Conservation (phyloP, 305 asterid genomes). For the Euphrasia arctica region DNA sequence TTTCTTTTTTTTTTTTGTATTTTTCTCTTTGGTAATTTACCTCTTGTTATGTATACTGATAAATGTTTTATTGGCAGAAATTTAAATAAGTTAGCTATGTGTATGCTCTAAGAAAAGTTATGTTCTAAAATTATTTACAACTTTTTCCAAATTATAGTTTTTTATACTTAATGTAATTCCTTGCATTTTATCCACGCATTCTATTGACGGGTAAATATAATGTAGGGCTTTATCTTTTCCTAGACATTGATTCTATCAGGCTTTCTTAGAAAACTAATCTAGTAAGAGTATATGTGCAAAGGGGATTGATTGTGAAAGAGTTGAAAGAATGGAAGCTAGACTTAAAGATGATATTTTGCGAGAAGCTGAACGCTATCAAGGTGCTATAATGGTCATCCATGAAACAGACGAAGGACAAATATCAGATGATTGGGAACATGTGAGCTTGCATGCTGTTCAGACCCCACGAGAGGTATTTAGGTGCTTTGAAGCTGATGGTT, state of each 20-base stretch:
- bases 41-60: constrained; percentile 4
- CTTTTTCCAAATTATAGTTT: background rate
- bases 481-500: constrained; percentile 78
- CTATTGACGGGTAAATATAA: constrained; percentile 17
- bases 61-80: constrained; percentile 4
- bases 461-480: constrained; percentile 95
- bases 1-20: constrained; percentile 6
- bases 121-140: too few relatives aligned
- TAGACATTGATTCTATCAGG: constrained; percentile 16
- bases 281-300: constrained; percentile 34
- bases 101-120: too few relatives aligned
- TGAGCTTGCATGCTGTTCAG: constrained; percentile 70
- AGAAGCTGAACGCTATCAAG: constrained; percentile 87
- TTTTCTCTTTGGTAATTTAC: constrained; percentile 16
- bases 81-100: too few relatives aligned
- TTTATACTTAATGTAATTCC: constrained; percentile 10
- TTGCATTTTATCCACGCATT: constrained; percentile 7
- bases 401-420: constrained; percentile 91
- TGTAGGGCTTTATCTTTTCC: constrained; percentile 18
- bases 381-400: constrained; percentile 95
- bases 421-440: constrained; percentile 94
- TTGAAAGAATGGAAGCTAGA: constrained; percentile 96
- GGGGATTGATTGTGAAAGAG: constrained; percentile 98
- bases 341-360: constrained; percentile 95
- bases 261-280: constrained; percentile 29